These are phyloP conservation scores for Rhodotorula sp. DNA, from an alignment of 1,284 basidiomycete genomes.

Conservation along the genomic window DNA sequence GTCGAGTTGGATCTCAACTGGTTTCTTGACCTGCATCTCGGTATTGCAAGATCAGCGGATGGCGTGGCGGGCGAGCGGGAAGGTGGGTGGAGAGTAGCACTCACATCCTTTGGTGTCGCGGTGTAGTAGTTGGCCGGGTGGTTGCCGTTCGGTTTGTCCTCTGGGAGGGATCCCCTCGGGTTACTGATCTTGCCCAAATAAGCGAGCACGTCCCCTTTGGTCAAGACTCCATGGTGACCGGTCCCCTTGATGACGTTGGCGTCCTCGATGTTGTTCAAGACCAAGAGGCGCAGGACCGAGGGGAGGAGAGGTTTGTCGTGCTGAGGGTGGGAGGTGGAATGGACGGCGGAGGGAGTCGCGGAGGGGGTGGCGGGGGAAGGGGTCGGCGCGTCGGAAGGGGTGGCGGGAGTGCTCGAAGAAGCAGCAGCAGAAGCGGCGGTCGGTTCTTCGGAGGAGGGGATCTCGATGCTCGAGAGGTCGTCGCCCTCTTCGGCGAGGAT, in stretches of 20 bases:
- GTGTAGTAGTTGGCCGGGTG: constrained; percentile 29
- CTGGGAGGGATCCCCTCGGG: constrained; percentile 36
- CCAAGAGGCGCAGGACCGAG: constrained; percentile 48
- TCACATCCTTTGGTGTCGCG: constrained; percentile 11
- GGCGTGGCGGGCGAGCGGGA: no score
- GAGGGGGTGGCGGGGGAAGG: constrained; percentile 46
- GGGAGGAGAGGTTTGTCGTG: constrained; percentile 45
- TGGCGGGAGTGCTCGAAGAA: constrained; percentile 1
- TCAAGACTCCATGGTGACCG: constrained; percentile 50
- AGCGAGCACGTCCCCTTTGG: constrained; percentile 52
- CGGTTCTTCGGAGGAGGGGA: constrained; percentile 37
- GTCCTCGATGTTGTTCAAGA: constrained; percentile 45
- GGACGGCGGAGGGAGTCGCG: constrained; percentile 29
- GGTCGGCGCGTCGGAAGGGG: constrained; percentile 38
- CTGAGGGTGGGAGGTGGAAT: constrained; percentile 18
- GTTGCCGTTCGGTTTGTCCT: constrained; percentile 25
- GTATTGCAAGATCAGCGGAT: neutral
- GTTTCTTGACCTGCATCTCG: constrained; percentile 12
- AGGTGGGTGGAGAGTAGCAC: no score
- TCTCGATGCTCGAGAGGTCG: constrained; percentile 48
- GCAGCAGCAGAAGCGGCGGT: constrained; percentile 8
- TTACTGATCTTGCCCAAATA: constrained; percentile 46
- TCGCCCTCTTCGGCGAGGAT: constrained; percentile 52
- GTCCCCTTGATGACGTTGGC: constrained; percentile 50
- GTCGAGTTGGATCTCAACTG: constrained; percentile 26